Evolutionary conservation across 2,329 filamentous ascomycete genomes (phyloP).

Genomic region (Pseudogymnoascus sp.): DNA sequence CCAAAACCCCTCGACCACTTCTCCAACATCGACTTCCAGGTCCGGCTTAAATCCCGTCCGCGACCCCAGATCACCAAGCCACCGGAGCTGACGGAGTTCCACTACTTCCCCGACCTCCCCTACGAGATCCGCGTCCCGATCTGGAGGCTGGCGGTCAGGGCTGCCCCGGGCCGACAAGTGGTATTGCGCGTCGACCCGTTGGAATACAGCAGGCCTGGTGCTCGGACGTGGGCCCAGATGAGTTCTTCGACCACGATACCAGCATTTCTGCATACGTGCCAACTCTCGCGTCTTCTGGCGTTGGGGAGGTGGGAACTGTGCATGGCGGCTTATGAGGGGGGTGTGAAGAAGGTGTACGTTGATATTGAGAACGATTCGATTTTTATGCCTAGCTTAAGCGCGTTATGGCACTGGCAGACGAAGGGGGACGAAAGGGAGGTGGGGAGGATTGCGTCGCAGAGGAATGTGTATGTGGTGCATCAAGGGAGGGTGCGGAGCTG

Average conservation of each 20-base stretch:
- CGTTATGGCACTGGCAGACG: neutral
- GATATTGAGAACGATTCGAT: neutral
- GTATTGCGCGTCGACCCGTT: neutral
- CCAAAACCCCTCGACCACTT: neutral
- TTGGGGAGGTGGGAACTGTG: neutral
- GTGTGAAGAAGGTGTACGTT: neutral
- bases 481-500: neutral
- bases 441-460: neutral
- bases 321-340: neutral
- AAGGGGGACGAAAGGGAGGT: neutral
- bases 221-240: neutral
- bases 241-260: neutral
- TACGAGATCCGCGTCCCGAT: neutral
- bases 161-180: neutral
- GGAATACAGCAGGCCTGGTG: neutral
- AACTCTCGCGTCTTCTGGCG: neutral
- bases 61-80: neutral
- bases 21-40: neutral
- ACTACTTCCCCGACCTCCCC: neutral
- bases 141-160: neutral
- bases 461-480: neutral
- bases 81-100: neutral
- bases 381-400: neutral
- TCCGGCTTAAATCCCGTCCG: neutral
- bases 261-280: neutral